These are phyloP conservation scores for Tricholomella constricta DNA, from an alignment of 768 basidiomycete genomes.

Conservation along the genomic window DNA sequence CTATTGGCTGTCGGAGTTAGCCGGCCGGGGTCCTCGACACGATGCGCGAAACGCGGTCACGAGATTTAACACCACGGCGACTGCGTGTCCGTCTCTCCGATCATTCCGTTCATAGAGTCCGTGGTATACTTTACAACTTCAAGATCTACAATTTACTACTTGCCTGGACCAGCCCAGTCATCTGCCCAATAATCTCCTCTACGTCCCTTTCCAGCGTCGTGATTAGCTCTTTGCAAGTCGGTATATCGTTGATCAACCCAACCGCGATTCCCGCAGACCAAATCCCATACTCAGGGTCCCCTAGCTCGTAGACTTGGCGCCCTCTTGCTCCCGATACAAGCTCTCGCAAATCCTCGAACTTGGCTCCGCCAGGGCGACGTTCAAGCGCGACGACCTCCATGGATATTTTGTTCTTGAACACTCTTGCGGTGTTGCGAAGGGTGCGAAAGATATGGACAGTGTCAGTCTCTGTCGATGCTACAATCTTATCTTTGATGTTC, in stretches of 20 bases:
- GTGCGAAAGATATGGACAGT: slow-evolving; percentile 92
- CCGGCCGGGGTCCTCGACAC: slow-evolving; percentile 33
- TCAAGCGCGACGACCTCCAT: slow-evolving; percentile 86
- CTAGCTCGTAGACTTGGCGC: slow-evolving; percentile 74
- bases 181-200: slow-evolving; percentile 59
- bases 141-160: slow-evolving; percentile 44
- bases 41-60: slow-evolving; percentile 40
- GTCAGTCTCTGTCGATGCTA: slow-evolving; percentile 79
- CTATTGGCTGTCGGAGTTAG: slow-evolving; percentile 20
- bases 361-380: slow-evolving; percentile 76
- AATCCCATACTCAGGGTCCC: slow-evolving; percentile 86
- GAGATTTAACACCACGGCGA: slow-evolving; percentile 17
- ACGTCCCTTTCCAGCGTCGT: slow-evolving; percentile 72
- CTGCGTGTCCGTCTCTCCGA: background rate
- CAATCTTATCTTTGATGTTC: slow-evolving; percentile 89
- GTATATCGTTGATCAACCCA: slow-evolving; percentile 82
- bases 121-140: too few relatives aligned
- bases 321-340: slow-evolving; percentile 75
- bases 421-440: slow-evolving; percentile 79
- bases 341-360: slow-evolving; percentile 83
- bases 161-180: slow-evolving; percentile 36
- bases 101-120: background rate
- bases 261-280: slow-evolving; percentile 73
- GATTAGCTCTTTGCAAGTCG: slow-evolving; percentile 76
- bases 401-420: slow-evolving; percentile 84